These are phyloP conservation scores for Tubosaeta sp. DNA, from an alignment of 768 basidiomycete species.

Conservation along the genomic window DNA sequence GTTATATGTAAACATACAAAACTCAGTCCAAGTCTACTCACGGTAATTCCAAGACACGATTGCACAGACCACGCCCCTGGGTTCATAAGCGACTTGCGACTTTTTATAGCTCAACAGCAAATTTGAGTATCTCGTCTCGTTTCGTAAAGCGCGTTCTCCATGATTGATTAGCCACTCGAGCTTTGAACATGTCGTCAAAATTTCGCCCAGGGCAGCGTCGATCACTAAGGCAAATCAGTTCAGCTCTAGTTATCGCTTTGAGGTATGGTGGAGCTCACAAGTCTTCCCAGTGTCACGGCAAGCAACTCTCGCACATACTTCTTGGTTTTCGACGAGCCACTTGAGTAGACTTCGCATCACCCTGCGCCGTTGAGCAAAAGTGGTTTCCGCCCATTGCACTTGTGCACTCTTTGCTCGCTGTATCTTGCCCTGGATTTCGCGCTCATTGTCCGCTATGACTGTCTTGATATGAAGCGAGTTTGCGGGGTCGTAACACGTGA, in stretches of 20 bases:
- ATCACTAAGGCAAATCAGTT: conserved; percentile 53
- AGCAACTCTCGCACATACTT: conserved; percentile 78
- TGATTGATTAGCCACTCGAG: conserved; percentile 88
- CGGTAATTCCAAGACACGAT: conserved; percentile 97
- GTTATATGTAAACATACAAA: not conserved
- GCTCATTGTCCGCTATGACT: conserved; percentile 65
- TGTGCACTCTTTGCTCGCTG: conserved; percentile 61
- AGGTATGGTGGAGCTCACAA: conserved; percentile 43
- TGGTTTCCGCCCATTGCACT: conserved; percentile 64
- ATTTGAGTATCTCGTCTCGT: conserved; percentile 66
- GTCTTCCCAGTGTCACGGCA: conserved; percentile 97
- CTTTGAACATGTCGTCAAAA: conserved; percentile 92
- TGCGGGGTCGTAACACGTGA: conserved; percentile 91
- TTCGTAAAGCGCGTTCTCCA: conserved; percentile 72
- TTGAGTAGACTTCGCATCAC: conserved; percentile 84
- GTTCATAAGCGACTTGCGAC: conserved; percentile 80
- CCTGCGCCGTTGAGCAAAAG: conserved; percentile 74
- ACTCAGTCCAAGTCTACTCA: conserved; percentile 31
- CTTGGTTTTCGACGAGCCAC: conserved; percentile 92
- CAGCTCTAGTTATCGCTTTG: not conserved
- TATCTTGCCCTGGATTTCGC: conserved; percentile 75
- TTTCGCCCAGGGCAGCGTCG: conserved; percentile 92
- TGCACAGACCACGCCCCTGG: conserved; percentile 87
- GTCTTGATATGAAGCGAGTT: conserved; percentile 81
- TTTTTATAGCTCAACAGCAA: conserved; percentile 73